phyloP scores from a whole-genome alignment of 176 grass and related monocot species.

The Thalia dealbata region DNA sequence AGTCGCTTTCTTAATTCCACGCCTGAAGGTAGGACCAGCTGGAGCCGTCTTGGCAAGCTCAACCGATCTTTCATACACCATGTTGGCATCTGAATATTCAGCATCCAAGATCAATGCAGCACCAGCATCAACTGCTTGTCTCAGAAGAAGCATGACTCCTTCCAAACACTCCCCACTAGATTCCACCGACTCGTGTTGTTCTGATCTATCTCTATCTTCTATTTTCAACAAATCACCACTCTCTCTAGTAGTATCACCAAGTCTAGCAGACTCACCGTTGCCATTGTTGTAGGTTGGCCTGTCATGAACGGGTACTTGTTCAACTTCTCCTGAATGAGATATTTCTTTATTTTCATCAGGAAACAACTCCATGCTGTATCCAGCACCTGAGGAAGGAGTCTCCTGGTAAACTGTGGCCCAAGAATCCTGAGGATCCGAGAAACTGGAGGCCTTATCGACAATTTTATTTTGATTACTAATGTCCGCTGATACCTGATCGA shows the following conservation, averaged over 20 bases:
- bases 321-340: not conserved
- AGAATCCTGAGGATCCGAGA: slow-evolving; percentile 13
- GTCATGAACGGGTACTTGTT: not conserved
- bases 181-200: not conserved
- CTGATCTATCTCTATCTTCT: slow-evolving; percentile 14
- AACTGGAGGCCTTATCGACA: slow-evolving; percentile 1
- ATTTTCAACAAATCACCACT: not conserved
- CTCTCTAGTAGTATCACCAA: not conserved
- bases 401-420: slow-evolving; percentile 4
- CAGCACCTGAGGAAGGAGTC: slow-evolving; percentile 20
- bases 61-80: slow-evolving; percentile 52
- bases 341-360: slow-evolving; percentile 4
- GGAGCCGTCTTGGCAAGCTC: slow-evolving; percentile 53
- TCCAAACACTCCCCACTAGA: slow-evolving; percentile 35
- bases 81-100: slow-evolving; percentile 45
- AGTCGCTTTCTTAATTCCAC: slow-evolving; percentile 27
- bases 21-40: slow-evolving; percentile 26
- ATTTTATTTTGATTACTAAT: not conserved
- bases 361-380: slow-evolving; percentile 19
- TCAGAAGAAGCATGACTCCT: slow-evolving; percentile 49
- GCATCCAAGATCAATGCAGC: slow-evolving; percentile 42
- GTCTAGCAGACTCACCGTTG: not conserved
- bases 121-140: slow-evolving; percentile 52
- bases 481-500: not conserved
- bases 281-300: not conserved